Evolutionary conservation across 78 protist genomes (phyloP), one percentile per base, ranked within the genome.

Genomic region (Andalucia godoyi): DNA sequence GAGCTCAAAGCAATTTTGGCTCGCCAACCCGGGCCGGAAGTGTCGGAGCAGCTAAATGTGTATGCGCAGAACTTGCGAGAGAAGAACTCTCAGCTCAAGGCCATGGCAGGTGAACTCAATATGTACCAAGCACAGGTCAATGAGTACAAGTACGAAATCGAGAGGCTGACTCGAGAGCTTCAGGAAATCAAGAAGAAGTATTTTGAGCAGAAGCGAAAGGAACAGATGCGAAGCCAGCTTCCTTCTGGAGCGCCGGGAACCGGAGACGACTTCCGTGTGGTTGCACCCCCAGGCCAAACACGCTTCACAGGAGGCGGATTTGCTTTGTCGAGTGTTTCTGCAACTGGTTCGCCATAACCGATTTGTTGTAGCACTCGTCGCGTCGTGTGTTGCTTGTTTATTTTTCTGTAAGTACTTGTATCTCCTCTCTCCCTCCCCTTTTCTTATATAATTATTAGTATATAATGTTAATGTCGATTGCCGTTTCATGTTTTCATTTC

Each of bases 1-100:
- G 89, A 87, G 80, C 79, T 87, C 55, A 77, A 86, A 83, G 34
- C 76, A 45, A 57, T 83, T 41, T 81, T 92, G 30, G 75, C 81
- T 25, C 59, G 91, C 27, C 92, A 80, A 74, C 94, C 92, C 4
- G 88, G 88, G 12, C 83, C 85, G 10, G 85, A 82, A 61, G 78
- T 82, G n/a, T 54, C 80, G 13, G 81, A 79, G 62, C 88, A 86
- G 65, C 77, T 77, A 13, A 2, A 47, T n/a, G 23, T 53, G 33
- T 74, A 58, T 32, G 73, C 69, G 36, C 43, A 33, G 45, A 43
- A 81, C 5, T 42, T 86, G 23, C 37, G 45, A n/a, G 70, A 66
- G 69, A 47, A 65, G 51, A 57, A 64, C 23, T 27, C 46, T 40
- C 79, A 73, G 73, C 52, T 77, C 63, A 73, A 74, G 76, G 63